Base-by-base conservation (phyloP, 495 filamentous ascomycete genomes). In the Penicillium cataractarum region DNA sequence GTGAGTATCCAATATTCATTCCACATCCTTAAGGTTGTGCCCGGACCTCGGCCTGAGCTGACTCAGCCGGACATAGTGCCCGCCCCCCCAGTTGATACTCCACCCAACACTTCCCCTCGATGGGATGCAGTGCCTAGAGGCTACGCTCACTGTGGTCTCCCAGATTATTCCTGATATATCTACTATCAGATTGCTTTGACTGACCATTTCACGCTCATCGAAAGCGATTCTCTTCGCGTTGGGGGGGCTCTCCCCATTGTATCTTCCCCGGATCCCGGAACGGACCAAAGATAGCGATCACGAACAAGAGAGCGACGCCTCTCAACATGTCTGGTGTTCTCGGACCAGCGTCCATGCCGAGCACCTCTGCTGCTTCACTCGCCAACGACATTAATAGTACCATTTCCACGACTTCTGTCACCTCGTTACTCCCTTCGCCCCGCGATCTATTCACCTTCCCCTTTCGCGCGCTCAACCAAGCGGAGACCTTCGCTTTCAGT, bases 391-490 rank as follows among this genome's bases (percentile, higher is more conserved):
- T 71, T 2, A 69, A 63, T 42, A 50, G 55, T 3, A 65, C 69
- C n/a, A 55, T 70, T 1, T 65, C 67, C 40, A n/a, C 33, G 7
- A 49, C 63, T 49, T 55, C 77, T 51, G 48, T 60, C 33, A 39
- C 48, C 52, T 70, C 70, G 39, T 42, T 71, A 15, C 48, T 78
- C n/a, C 75, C 76, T 10, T 72, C 65, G 50, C 66, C 76, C 17
- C 75, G 72, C 59, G 71, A 76, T 27, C 57, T 79, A 21, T 60
- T 80, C 29, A 65, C 65, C 6, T 61, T 72, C 26, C 76, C 78
- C 29, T 63, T 80, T 62, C 78, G 77, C 49, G 76, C 68, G 29
- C 65, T 81, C 24, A 65, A 76, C 55, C 74, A 72, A 46, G 73
- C 70, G 24, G 77, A 80, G 55, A 67, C 70, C 5, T 76, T 78